Conservation (phyloP, 1,139 yeast species). For the Scheffersomyces parashehatae region DNA sequence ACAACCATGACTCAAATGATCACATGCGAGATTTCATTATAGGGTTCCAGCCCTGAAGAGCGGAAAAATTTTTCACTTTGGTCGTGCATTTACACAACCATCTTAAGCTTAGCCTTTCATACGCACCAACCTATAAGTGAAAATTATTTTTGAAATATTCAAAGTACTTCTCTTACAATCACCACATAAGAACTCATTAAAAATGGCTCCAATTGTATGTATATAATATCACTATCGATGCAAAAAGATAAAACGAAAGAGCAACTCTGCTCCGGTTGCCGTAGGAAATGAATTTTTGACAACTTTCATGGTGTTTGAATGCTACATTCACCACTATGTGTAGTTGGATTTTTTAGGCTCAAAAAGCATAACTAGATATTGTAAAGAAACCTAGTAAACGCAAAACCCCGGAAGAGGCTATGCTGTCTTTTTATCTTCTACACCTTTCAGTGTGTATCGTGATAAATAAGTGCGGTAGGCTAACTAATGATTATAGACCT, state of each 20-base stretch:
- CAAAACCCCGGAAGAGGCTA: constrained; percentile 46
- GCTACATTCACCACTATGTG: neutral
- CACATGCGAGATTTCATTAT: constrained; percentile 2
- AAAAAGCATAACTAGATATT: constrained; percentile 6
- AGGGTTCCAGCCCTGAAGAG: constrained; percentile 8
- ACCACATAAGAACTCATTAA: constrained; percentile 16
- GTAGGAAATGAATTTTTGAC: neutral
- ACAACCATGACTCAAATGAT: constrained; percentile 5
- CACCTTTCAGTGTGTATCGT: constrained; percentile 19
- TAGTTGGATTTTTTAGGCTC: constrained; percentile 3
- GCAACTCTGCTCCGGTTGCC: neutral
- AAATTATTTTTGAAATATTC: constrained; percentile 2
- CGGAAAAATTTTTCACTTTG: constrained; percentile 1
- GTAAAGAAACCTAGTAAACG: constrained; percentile 15
- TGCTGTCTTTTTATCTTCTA: constrained; percentile 50
- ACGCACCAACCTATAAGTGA: neutral
- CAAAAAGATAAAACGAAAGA: neutral
- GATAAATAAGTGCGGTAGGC: constrained; percentile 61
- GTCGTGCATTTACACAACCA: neutral
- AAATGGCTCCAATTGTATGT: constrained; percentile 93
- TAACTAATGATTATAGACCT: constrained; percentile 57
- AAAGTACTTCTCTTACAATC: constrained; percentile 7
- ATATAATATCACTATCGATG: constrained; percentile 14
- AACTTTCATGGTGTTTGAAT: neutral
- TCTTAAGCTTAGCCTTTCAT: neutral